These are phyloP conservation scores for Phytopythium litorale DNA, from an alignment of 352 stramenopile species.

Conservation along the genomic window DNA sequence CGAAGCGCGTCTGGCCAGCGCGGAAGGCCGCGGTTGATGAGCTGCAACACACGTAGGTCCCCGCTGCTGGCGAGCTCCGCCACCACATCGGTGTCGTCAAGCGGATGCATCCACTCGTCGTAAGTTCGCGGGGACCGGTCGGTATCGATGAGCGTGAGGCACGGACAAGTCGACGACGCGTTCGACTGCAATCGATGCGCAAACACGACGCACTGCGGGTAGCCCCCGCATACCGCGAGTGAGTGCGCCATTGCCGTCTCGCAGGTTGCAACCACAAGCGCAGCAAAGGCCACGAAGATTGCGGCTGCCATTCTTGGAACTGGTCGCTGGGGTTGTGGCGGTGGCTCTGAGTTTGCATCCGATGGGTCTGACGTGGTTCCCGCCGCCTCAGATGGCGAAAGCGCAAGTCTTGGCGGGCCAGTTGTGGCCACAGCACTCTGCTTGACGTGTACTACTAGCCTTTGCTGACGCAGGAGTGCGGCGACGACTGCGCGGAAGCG, in stretches of 20 bases:
- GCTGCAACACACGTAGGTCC: constrained; percentile 15
- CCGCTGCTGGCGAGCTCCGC: constrained; percentile 14
- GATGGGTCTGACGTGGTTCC: neutral
- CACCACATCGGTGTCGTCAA: constrained; percentile 13
- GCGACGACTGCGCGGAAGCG: constrained; percentile 23
- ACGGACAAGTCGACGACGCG: constrained; percentile 14
- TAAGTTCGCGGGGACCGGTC: constrained; percentile 19
- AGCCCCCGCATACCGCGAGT: neutral
- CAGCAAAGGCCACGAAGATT: constrained; percentile 11
- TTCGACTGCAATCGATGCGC: neutral
- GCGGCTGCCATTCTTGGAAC: constrained; percentile 12
- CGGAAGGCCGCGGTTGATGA: constrained; percentile 18
- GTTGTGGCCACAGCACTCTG: neutral
- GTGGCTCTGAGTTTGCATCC: neutral
- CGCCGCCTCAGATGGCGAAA: neutral
- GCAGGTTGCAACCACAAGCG: neutral
- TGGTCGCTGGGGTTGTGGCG: neutral
- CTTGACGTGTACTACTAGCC: neutral
- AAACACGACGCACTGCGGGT: constrained; percentile 9
- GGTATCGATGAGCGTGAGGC: constrained; percentile 20
- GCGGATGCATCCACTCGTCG: constrained; percentile 15
- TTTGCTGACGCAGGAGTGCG: constrained; percentile 6
- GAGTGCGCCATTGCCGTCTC: constrained; percentile 2
- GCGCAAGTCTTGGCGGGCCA: neutral
- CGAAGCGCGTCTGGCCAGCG: constrained; percentile 16